Conservation (phyloP, 177 flowering plant genomes). For the Tripterygium wilfordii region DNA sequence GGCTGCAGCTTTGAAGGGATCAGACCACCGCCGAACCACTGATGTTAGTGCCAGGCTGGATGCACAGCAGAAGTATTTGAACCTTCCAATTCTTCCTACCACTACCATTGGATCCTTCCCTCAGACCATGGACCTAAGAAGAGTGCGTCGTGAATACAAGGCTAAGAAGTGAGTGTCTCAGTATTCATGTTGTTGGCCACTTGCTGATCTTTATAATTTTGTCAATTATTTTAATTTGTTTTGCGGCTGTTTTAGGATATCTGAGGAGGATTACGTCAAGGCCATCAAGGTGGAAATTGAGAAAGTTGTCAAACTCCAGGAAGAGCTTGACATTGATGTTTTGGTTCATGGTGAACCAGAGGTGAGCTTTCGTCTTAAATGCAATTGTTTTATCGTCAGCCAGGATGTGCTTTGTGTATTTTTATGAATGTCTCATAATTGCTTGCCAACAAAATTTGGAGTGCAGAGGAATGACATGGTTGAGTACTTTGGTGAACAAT, state of each 20-base stretch:
- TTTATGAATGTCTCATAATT: too few relatives aligned
- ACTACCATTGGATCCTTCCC: conserved; percentile 94
- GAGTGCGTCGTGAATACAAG: conserved; percentile 75
- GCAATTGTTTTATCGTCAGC: not conserved
- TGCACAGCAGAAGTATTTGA: conserved; percentile 77
- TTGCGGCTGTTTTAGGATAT: conserved; percentile 29
- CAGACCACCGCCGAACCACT: conserved; percentile 70
- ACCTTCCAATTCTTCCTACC: conserved; percentile 73
- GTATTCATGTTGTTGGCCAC: not conserved
- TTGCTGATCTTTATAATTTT: not conserved
- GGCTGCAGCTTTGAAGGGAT: conserved; percentile 71
- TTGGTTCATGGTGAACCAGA: conserved; percentile 85
- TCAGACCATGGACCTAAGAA: conserved; percentile 71
- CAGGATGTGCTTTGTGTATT: not conserved
- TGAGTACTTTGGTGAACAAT: conserved; percentile 59
- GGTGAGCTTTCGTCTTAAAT: conserved; percentile 26
- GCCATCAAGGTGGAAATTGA: conserved; percentile 66
- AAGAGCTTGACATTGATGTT: conserved; percentile 80
- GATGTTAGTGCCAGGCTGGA: conserved; percentile 63
- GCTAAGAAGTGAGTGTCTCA: conserved; percentile 51
- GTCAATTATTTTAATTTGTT: too few relatives aligned
- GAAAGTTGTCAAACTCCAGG: conserved; percentile 72
- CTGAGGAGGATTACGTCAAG: conserved; percentile 57
- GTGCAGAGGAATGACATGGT: conserved; percentile 58
- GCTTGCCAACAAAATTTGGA: too few relatives aligned